Evolutionary conservation across 805 yeast genomes (phyloP).

Genomic region (Candida berthetii): DNA sequence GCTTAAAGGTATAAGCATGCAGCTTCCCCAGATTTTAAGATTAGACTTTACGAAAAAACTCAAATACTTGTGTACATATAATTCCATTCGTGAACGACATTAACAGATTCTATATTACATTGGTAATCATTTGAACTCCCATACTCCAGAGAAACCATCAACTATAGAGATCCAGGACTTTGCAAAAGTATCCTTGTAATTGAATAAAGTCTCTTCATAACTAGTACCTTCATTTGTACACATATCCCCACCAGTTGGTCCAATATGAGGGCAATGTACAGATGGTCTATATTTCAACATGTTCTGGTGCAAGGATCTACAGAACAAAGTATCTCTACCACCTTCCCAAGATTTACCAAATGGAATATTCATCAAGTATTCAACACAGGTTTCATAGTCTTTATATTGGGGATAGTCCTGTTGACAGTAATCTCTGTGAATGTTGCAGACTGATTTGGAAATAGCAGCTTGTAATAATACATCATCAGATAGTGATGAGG

Average conservation of each 20-base stretch:
- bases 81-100: no score
- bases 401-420: slow-evolving; percentile 12
- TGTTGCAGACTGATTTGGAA: slow-evolving; percentile 13
- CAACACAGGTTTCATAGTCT: slow-evolving; percentile 9
- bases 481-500: slow-evolving; percentile 1
- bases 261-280: slow-evolving; percentile 20
- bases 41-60: no score
- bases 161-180: background rate
- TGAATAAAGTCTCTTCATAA: slow-evolving; percentile 4
- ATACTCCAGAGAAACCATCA: no score
- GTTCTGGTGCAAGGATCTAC: slow-evolving; percentile 19
- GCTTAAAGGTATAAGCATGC: no score
- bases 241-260: slow-evolving; percentile 21
- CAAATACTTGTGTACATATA: no score
- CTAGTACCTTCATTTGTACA: slow-evolving; percentile 14
- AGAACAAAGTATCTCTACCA: slow-evolving; percentile 18
- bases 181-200: slow-evolving; percentile 2
- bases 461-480: slow-evolving; percentile 5
- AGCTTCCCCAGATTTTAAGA: no score
- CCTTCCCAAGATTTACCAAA: slow-evolving; percentile 19
- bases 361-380: slow-evolving; percentile 3
- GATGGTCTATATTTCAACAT: slow-evolving; percentile 16
- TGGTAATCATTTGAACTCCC: no score
- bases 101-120: no score
- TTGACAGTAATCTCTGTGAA: slow-evolving; percentile 13